Evolutionary conservation across 768 basidiomycete species (phyloP).

Genomic region (Goffeauzyma gilvescens): DNA sequence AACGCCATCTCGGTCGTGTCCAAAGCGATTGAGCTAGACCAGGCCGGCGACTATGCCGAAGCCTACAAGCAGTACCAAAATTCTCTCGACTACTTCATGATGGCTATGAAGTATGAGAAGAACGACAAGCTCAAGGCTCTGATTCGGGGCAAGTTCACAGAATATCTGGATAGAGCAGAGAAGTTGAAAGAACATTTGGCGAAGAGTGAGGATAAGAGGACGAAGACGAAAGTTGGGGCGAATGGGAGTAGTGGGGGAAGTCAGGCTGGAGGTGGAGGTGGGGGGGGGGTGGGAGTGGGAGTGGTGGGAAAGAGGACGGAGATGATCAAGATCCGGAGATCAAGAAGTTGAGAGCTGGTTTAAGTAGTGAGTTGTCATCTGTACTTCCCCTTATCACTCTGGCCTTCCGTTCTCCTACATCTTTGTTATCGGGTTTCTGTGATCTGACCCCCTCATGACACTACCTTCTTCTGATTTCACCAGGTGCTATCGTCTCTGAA

Average conservation of each 20-base stretch:
- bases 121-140: slow-evolving; percentile 76
- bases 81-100: slow-evolving; percentile 93
- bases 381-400: background rate
- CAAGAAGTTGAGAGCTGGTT: slow-evolving; percentile 85
- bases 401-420: background rate
- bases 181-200: slow-evolving; percentile 68
- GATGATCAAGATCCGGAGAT: slow-evolving; percentile 77
- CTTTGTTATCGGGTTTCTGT: background rate
- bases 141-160: slow-evolving; percentile 70
- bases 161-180: slow-evolving; percentile 82
- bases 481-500: slow-evolving; percentile 68
- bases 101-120: slow-evolving; percentile 69
- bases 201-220: slow-evolving; percentile 45
- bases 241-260: slow-evolving; percentile 32
- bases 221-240: slow-evolving; percentile 39
- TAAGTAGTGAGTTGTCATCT: slow-evolving; percentile 37
- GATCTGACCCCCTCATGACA: background rate
- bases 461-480: background rate
- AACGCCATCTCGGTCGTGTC: slow-evolving; percentile 80
- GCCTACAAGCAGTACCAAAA: slow-evolving; percentile 92
- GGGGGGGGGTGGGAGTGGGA: slow-evolving; percentile 16
- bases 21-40: slow-evolving; percentile 79
- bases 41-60: slow-evolving; percentile 77
- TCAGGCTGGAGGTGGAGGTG: slow-evolving; percentile 30
- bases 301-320: slow-evolving; percentile 34